These are phyloP conservation scores for Talaromyces rugulosus DNA, from an alignment of 2,329 filamentous ascomycete genomes.

Conservation along the genomic window DNA sequence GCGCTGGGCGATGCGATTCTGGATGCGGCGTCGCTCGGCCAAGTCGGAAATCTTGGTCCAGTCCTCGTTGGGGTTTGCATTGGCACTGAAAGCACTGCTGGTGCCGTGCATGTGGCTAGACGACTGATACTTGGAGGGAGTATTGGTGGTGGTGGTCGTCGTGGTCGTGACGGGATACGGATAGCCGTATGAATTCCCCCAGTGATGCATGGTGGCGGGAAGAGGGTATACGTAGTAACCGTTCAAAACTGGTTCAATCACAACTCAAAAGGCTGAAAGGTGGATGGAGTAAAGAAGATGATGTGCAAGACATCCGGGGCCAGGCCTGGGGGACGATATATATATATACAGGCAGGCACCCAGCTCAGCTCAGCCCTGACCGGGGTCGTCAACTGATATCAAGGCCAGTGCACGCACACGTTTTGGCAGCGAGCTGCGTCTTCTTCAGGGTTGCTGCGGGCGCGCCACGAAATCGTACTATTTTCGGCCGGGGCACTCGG, in stretches of 20 bases:
- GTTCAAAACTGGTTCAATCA: not conserved
- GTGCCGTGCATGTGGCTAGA: slow-evolving; percentile 71
- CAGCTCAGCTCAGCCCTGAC: not conserved
- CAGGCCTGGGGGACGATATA: not conserved
- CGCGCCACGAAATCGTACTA: not conserved
- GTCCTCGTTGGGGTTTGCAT: slow-evolving; percentile 93
- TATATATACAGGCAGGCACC: not conserved
- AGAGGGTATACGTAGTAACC: not conserved
- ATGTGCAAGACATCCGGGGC: not conserved
- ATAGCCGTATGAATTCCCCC: not conserved
- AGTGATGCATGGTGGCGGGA: slow-evolving; percentile 7
- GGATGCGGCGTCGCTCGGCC: slow-evolving; percentile 86
- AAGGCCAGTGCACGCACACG: not conserved
- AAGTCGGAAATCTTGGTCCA: slow-evolving; percentile 99
- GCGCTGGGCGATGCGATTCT: slow-evolving; percentile 95
- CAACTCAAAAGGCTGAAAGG: too few relatives aligned
- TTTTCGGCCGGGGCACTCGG: not conserved
- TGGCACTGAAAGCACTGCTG: slow-evolving; percentile 91
- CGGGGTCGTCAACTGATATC: not conserved
- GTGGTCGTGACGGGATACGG: not conserved
- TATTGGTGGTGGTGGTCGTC: not conserved
- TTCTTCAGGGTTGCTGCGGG: not conserved
- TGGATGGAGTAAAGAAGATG: not conserved
- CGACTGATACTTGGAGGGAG: slow-evolving; percentile 17
- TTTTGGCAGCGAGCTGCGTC: not conserved